Base-by-base conservation (phyloP, 2,329 filamentous ascomycete species). In the Moelleriella libera region DNA sequence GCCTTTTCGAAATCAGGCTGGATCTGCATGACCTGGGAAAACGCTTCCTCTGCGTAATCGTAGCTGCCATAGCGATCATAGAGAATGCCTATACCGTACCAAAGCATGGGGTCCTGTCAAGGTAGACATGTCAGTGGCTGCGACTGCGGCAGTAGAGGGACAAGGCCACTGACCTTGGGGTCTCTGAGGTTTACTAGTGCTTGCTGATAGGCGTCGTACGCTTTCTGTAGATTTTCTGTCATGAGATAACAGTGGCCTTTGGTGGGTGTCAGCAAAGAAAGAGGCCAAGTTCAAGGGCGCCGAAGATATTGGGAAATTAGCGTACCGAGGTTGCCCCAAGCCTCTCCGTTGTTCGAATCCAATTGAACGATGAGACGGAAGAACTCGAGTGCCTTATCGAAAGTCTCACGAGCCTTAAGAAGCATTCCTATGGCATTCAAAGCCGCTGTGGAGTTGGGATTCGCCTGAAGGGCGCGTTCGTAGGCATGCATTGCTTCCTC, bases 21-120 rank as follows among this genome's bases (percentile, higher is more conserved):
- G 83, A 98, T 97, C 56, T 88, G 84, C 92, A 98, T 97, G 52
- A 98, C 92, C 61, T 97, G 88, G 2, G 90, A 96, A 62, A 97
- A 97, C 5, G 92, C 92, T 63, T 97, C 92, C 64, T 97, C 92
- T 55, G 92, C 92, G 63, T 97, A 94, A 58, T 98, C 92, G 44
- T 96, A 77, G 30, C 88, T 96, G 6, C 92, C 92, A 60, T 97
- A 98, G 46, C 92, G 77, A 63, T 98, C 92, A 56, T 98, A 98
- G 1, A 98, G 71, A 43, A 98, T 98, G 40, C 92, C 92, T 43
- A 98, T 98, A 39, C 92, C 92, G 60, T 98, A 98, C 92, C 92
- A 98, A 9, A 98, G 75, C 68, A 95, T 95, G 3, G 92, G 92
- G 59, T 98, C 92, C 84, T 89, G 45, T 30, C 31, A 37, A 8